These are phyloP conservation scores for Tetracentron sinense DNA, from an alignment of 164 flowering plant species.

Conservation along the genomic window DNA sequence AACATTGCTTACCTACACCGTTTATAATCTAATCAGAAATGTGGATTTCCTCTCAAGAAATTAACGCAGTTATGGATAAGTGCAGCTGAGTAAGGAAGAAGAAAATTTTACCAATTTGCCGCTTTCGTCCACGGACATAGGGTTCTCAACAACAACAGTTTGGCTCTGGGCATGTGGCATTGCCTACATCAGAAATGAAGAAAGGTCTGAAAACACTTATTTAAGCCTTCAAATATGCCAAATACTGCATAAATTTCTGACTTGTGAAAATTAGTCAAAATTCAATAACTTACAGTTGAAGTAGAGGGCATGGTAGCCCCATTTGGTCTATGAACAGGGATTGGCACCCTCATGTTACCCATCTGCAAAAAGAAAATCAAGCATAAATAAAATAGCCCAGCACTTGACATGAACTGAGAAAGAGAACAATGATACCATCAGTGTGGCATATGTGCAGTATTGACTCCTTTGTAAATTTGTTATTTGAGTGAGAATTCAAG, in stretches of 20 bases:
- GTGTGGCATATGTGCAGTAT: neutral
- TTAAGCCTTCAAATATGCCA: neutral
- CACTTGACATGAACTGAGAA: neutral
- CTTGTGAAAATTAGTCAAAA: neutral
- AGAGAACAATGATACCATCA: neutral
- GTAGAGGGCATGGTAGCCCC: conserved; percentile 51
- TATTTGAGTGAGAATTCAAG: neutral
- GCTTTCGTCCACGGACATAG: conserved; percentile 90
- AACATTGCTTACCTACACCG: conserved; percentile 79
- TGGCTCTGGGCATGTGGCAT: conserved; percentile 49
- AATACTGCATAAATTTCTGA: neutral
- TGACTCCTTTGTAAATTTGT: neutral
- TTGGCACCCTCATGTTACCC: conserved; percentile 52
- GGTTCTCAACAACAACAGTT: conserved; percentile 93
- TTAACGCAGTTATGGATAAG: neutral
- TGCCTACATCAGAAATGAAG: conserved; percentile 18
- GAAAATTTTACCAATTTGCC: conserved; percentile 75
- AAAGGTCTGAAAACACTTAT: neutral
- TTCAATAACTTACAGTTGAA: conserved; percentile 51
- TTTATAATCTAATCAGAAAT: neutral
- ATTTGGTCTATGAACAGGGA: conserved; percentile 55
- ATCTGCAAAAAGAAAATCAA: conserved; percentile 32
- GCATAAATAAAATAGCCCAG: neutral
- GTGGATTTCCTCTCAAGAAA: neutral
- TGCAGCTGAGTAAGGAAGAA: neutral